Base-by-base conservation (phyloP, 768 basidiomycete species). In the Psilocybe cubensis region DNA sequence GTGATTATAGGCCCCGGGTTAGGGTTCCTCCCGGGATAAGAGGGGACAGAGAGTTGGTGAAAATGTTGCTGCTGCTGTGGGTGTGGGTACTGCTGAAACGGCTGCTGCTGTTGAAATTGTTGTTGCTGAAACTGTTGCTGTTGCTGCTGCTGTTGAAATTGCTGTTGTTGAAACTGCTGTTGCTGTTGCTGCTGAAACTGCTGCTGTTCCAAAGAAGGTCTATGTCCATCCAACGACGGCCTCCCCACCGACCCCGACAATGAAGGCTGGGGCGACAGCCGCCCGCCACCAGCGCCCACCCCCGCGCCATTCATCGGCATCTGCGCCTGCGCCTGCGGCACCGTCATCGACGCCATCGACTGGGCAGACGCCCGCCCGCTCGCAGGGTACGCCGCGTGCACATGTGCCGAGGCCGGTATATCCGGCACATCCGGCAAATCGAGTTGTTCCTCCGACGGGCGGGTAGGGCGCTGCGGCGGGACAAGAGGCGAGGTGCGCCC, bases 371-470 rank as follows among this genome's bases (percentile, higher is more conserved):
- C 62, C 49, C 67, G 66, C 24, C 65, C 70, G 46, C 35, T 17
- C 35, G 62, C 65, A 42, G n/a, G n/a, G n/a, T 66, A 66, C 29
- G 65, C 57, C 28, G 63, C 61, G 46, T 59, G 61, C 25, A n/a
- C n/a, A n/a, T n/a, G n/a, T n/a, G n/a, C n/a, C n/a, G n/a, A n/a
- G n/a, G n/a, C n/a, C n/a, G 74, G 75, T 14, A 68, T 67, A 47
- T 61, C 57, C 1, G 64, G 65, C 43, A 70, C 65, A 63, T 72
- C 72, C 29, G 78, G 73, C 3, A 79, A 70, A 52, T 74, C 72
- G 52, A 72, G 56, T 23, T 68, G 63, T 46, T 77, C 78, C 59
- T 74, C 62, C 3, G 77, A 78, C 43, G 78, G 66, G 24, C 75
- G 72, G 52, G 76, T 72, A 18, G 77, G 71, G 18, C 70, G 68